Evolutionary conservation across 2,329 filamentous ascomycete species (phyloP).

Genomic region (Lachnum nothofagi): DNA sequence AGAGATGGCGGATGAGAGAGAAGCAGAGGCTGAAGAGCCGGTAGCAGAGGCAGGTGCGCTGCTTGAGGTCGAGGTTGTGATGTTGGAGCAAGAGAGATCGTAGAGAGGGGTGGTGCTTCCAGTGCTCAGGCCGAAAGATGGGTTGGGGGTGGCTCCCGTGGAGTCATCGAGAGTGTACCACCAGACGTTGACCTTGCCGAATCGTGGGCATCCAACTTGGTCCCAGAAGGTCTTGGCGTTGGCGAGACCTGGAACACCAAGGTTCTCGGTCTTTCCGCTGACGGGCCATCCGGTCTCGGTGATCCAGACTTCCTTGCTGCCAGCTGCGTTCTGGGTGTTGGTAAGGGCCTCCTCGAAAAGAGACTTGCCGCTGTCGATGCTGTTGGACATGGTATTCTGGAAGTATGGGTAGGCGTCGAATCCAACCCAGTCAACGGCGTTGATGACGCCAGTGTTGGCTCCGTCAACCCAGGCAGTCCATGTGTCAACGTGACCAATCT

Average conservation of each 20-base stretch:
- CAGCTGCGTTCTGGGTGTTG: slow-evolving; percentile 52
- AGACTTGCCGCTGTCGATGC: slow-evolving; percentile 55
- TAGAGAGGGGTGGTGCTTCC: slow-evolving; percentile 52
- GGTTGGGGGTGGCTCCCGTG: slow-evolving; percentile 50
- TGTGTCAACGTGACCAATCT: slow-evolving; percentile 82
- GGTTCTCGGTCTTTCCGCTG: slow-evolving; percentile 56
- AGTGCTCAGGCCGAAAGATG: slow-evolving; percentile 67
- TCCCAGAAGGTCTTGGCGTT: slow-evolving; percentile 81
- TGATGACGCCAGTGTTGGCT: slow-evolving; percentile 65
- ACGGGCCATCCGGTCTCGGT: slow-evolving; percentile 88
- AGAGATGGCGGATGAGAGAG: slow-evolving; percentile 9
- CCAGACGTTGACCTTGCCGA: slow-evolving; percentile 62
- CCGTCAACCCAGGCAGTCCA: slow-evolving; percentile 75
- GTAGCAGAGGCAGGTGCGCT: slow-evolving; percentile 5
- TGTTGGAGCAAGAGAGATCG: slow-evolving; percentile 54
- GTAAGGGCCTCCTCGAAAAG: slow-evolving; percentile 66
- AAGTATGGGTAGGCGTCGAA: slow-evolving; percentile 84
- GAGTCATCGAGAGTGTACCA: slow-evolving; percentile 75
- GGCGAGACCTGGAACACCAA: slow-evolving; percentile 55
- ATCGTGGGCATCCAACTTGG: slow-evolving; percentile 66
- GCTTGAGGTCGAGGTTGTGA: slow-evolving; percentile 16
- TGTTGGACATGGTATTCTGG: slow-evolving; percentile 63
- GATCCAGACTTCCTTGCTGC: slow-evolving; percentile 72
- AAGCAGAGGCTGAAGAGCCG: slow-evolving; percentile 1
- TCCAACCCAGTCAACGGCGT: slow-evolving; percentile 71